These are phyloP conservation scores for Candida succiphila DNA, from an alignment of 805 yeast species.

Conservation along the genomic window DNA sequence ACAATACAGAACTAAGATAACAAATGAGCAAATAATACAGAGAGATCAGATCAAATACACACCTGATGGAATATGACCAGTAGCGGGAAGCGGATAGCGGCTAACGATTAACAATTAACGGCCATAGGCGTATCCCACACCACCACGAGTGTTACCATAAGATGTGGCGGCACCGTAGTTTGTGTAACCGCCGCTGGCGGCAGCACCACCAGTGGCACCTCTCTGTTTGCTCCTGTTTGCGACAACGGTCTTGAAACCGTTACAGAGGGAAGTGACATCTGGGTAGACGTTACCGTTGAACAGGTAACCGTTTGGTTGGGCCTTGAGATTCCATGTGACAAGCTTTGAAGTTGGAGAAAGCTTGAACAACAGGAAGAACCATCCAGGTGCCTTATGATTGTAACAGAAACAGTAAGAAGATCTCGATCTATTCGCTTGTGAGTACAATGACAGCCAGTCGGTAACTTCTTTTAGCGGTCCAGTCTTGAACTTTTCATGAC, in stretches of 20 bases:
- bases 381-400: slow-evolving; percentile 90
- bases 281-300: slow-evolving; percentile 77
- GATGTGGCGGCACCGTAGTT: slow-evolving; percentile 1
- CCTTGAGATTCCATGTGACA: slow-evolving; percentile 82
- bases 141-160: neutral
- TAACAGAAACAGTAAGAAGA: slow-evolving; percentile 86
- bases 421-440: slow-evolving; percentile 83
- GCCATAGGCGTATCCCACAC: neutral
- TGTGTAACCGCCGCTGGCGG: slow-evolving; percentile 6
- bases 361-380: slow-evolving; percentile 81
- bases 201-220: slow-evolving; percentile 4
- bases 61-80: no score
- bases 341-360: slow-evolving; percentile 59
- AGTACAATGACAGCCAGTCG: slow-evolving; percentile 80
- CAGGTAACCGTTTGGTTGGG: slow-evolving; percentile 80
- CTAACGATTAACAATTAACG: no score
- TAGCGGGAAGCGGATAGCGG: no score
- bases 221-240: slow-evolving; percentile 17
- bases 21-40: no score
- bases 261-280: slow-evolving; percentile 80
- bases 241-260: slow-evolving; percentile 76
- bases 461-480: slow-evolving; percentile 75
- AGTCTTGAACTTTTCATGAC: slow-evolving; percentile 78
- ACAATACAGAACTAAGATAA: no score
- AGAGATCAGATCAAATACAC: no score